Base-by-base conservation (phyloP, 805 yeast species). In the Candida xiaguanensis region DNA sequence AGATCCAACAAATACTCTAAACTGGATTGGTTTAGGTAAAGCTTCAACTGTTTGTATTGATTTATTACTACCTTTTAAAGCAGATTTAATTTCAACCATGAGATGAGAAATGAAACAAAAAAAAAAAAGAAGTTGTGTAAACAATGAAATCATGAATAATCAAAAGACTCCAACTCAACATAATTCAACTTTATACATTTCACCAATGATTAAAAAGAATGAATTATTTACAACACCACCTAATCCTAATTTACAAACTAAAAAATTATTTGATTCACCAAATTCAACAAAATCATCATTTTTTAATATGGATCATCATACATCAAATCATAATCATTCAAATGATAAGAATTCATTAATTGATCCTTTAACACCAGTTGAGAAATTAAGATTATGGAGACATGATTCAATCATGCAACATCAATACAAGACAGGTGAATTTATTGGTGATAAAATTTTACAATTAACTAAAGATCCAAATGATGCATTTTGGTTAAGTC, bases 401-500 rank as follows among this genome's bases (percentile, higher is more conserved):
- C 95, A 89, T 47, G 96, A 89, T 55, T 95, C 99, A 0, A 60
- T 85, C 41, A 80, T 85, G 82, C 95, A 90, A 51, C 97, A 90
- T 57, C 95, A 89, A 46, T 86, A 86, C 58, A 73, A 74, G 31
- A 87, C 97, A 0, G 97, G 98, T 0, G 91, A 84, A 51, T 88
- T 80, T 56, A 76, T 93, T 19, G 98, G 96, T 12, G 96, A 93
- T 63, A 91, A 90, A 52, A 86, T 93, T 6, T 72, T 87, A 30
- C 77, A 89, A 1, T 64, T 93, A 44, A 89, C 97, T 0, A 73
- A 74, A 43, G 96, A 90, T 54, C 85, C 96, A 11, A 86, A 83
- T 53, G 98, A 91, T 57, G 96, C 96, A 8, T 91, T 88, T 59
- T 90, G 97, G 96, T 70, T 91, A 22, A 96, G 96, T 0, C 96